These are phyloP conservation scores for Curvularia hawaiiensis DNA, from an alignment of 2,329 filamentous ascomycete genomes.

Conservation along the genomic window DNA sequence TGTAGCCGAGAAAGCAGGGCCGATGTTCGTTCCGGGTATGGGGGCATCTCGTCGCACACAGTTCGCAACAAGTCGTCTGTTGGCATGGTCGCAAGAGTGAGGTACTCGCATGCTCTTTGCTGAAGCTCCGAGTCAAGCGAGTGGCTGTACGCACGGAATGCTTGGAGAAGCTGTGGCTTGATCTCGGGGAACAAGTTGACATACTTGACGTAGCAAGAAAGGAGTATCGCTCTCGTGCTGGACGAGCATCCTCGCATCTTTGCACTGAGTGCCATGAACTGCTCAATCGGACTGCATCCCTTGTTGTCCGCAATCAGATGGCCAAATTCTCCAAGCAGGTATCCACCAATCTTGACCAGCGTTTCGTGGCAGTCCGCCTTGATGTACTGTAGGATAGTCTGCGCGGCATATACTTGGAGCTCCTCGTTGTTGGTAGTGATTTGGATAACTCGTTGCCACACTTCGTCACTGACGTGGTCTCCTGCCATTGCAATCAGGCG, in stretches of 20 bases:
- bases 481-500: slow-evolving; percentile 94
- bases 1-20: slow-evolving; percentile 90
- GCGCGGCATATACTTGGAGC: slow-evolving; percentile 92
- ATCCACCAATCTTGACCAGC: slow-evolving; percentile 95
- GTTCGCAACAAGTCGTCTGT: slow-evolving; percentile 92
- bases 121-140: slow-evolving; percentile 94
- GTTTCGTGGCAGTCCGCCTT: slow-evolving; percentile 98
- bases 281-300: slow-evolving; percentile 94
- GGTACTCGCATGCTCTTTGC: slow-evolving; percentile 94
- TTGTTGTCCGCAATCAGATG: slow-evolving; percentile 92
- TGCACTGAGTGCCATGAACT: slow-evolving; percentile 87
- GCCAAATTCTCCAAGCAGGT: slow-evolving; percentile 94
- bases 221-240: slow-evolving; percentile 87
- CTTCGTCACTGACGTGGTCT: slow-evolving; percentile 97
- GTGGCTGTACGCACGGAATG: slow-evolving; percentile 92
- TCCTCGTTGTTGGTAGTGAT: slow-evolving; percentile 99
- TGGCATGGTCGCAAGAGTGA: slow-evolving; percentile 81
- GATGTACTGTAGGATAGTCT: slow-evolving; percentile 89
- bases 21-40: slow-evolving; percentile 93
- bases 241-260: slow-evolving; percentile 91
- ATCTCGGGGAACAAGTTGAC: slow-evolving; percentile 99
- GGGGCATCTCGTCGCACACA: slow-evolving; percentile 98
- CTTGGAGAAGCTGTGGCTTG: slow-evolving; percentile 88
- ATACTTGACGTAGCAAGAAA: slow-evolving; percentile 96
- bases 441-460: slow-evolving; percentile 98